A percentile compares a stretch with the other conserved stretches of the same genome.
These are phyloP conservation scores for Lunasporangiospora selenospora DNA, from an alignment of 192 early-diverging fungal species.

Conservation along the genomic window DNA sequence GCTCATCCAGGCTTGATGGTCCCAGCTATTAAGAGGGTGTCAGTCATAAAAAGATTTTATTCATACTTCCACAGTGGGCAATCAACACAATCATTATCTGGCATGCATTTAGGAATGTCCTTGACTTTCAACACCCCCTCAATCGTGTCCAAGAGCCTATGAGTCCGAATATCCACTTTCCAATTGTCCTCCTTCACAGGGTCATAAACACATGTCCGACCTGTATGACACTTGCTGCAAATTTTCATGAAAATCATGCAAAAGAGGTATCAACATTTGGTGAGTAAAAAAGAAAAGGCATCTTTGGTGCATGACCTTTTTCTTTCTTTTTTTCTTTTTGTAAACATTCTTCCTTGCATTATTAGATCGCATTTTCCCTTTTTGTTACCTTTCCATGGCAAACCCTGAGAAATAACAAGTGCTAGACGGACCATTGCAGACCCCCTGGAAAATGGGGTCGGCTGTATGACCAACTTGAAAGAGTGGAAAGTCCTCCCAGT, in stretches of 20 bases:
- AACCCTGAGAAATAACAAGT: constrained; percentile 77
- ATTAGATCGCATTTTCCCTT: constrained; percentile 66
- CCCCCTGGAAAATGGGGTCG: constrained; percentile 91
- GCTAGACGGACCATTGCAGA: constrained; percentile 69
- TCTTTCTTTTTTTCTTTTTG: constrained; percentile 17
- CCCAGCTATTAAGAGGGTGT: no score
- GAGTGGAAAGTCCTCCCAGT: constrained; percentile 73
- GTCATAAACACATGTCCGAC: constrained; percentile 69
- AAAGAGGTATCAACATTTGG: constrained; percentile 52
- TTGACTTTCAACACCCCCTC: constrained; percentile 62
- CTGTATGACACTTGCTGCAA: constrained; percentile 60
- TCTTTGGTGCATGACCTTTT: constrained; percentile 51
- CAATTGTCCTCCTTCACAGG: constrained; percentile 66
- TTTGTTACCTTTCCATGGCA: constrained; percentile 75
- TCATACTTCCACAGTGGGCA: constrained; percentile 79
- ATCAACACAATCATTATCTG: constrained; percentile 72
- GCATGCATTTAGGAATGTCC: constrained; percentile 55
- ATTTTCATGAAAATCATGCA: constrained; percentile 12
- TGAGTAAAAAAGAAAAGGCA: constrained; percentile 4
- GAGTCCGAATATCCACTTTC: constrained; percentile 78
- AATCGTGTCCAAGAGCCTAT: constrained; percentile 83
- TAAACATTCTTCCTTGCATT: constrained; percentile 68
- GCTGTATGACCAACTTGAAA: constrained; percentile 92
- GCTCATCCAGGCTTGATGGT: no score
- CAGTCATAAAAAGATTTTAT: no score